A percentile compares a stretch with the other conserved stretches of the same genome.
Evolutionary conservation across 345 rosid species (phyloP).

Genomic region (Hibiscus mutabilis): DNA sequence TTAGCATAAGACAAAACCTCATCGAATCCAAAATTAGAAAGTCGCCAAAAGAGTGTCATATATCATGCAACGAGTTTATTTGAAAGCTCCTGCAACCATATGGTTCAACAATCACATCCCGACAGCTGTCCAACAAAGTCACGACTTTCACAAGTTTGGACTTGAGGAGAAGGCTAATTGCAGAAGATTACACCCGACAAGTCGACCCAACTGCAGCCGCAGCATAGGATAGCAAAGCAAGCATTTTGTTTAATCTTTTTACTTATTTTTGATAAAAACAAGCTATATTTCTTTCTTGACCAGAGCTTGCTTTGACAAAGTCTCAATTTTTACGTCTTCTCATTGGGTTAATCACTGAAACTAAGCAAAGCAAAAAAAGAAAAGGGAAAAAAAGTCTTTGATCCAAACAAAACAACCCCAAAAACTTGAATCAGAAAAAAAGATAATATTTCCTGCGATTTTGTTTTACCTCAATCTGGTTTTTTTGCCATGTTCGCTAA

Average conservation of each 20-base stretch:
- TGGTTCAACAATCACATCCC: neutral
- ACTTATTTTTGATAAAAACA: neutral
- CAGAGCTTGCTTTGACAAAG: neutral
- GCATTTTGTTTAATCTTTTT: neutral
- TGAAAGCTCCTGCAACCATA: neutral
- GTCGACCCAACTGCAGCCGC: neutral
- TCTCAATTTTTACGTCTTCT: neutral
- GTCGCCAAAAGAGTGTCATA: too few species aligned
- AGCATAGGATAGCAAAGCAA: neutral
- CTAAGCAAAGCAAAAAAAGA: neutral
- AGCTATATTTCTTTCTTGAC: conserved; percentile 16
- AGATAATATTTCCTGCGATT: neutral
- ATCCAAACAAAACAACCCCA: neutral
- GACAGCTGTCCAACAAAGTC: neutral
- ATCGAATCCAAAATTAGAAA: too few species aligned
- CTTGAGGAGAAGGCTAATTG: neutral
- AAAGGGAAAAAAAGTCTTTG: neutral
- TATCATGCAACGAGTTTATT: neutral
- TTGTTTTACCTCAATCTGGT: conserved; percentile 1
- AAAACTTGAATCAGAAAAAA: neutral
- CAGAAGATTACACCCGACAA: neutral
- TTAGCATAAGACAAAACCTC: too few species aligned
- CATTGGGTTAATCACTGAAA: conserved; percentile 20
- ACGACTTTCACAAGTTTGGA: neutral
- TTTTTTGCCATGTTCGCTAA: conserved; percentile 33